Conservation (phyloP, 78 protist genomes). For the Cavenderia fasciculata region DNA sequence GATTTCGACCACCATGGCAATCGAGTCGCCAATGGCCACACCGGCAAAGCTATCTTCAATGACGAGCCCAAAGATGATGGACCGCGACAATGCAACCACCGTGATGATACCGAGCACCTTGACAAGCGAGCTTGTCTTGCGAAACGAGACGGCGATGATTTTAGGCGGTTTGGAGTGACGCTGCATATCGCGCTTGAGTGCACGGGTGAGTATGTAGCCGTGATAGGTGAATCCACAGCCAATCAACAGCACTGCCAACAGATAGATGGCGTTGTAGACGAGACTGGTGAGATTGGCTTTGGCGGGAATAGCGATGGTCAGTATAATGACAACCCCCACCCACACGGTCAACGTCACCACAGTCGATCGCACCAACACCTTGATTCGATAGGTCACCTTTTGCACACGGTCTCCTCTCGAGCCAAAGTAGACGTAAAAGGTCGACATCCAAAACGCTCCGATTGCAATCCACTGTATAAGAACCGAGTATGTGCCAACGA, state of each 20-base stretch:
- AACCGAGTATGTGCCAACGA: background rate
- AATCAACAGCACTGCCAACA: background rate
- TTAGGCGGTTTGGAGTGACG: too few relatives aligned
- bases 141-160: too few relatives aligned
- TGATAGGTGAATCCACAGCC: background rate
- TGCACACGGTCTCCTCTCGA: background rate
- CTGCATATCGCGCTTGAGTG: background rate
- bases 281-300: background rate
- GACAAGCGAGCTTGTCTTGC: background rate
- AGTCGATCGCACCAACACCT: background rate
- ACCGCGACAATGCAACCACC: background rate
- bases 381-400: too few relatives aligned
- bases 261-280: background rate
- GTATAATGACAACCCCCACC: background rate
- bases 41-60: background rate
- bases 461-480: background rate
- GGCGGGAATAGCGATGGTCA: too few relatives aligned
- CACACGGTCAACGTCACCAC: background rate
- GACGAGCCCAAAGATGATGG: background rate
- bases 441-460: constrained; percentile 4
- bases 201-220: background rate
- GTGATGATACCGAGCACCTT: background rate
- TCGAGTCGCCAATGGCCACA: background rate
- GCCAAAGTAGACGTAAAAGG: background rate
- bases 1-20: background rate